Conservation (phyloP, 2,329 filamentous ascomycete genomes). For the Trichophyton simii region DNA sequence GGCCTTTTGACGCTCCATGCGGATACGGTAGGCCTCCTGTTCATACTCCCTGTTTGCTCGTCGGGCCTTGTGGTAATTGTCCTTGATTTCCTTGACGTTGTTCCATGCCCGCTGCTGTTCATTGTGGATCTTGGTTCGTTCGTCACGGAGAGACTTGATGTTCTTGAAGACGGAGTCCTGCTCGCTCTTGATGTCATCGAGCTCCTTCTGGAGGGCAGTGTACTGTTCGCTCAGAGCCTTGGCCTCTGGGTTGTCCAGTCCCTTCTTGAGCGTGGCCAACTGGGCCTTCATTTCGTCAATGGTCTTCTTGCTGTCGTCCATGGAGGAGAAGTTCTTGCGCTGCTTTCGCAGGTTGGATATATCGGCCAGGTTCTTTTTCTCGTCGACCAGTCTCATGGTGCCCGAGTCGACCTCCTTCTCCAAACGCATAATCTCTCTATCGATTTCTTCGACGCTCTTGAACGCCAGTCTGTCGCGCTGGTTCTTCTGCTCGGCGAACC, state of each 20-base stretch:
- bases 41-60: conserved; percentile 77
- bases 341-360: conserved; percentile 73
- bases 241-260: conserved; percentile 78
- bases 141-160: conserved; percentile 69
- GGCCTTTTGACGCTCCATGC: conserved; percentile 63
- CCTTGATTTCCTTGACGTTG: conserved; percentile 75
- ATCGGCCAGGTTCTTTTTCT: conserved; percentile 83
- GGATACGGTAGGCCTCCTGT: conserved; percentile 63
- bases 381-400: conserved; percentile 89
- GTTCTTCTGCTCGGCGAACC: conserved; percentile 75
- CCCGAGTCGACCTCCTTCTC: conserved; percentile 80
- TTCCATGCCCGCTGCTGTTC: conserved; percentile 79
- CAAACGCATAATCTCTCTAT: conserved; percentile 65
- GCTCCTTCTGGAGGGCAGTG: conserved; percentile 69
- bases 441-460: conserved; percentile 80
- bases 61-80: conserved; percentile 69
- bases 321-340: conserved; percentile 77
- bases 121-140: conserved; percentile 68
- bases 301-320: conserved; percentile 74
- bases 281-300: conserved; percentile 80
- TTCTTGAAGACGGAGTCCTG: conserved; percentile 85
- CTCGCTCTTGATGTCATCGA: conserved; percentile 81
- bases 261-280: conserved; percentile 79
- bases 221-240: conserved; percentile 82
- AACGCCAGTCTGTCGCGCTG: conserved; percentile 68